Base-by-base conservation (phyloP, 495 filamentous ascomycete species). In the Ramalina intermedia region DNA sequence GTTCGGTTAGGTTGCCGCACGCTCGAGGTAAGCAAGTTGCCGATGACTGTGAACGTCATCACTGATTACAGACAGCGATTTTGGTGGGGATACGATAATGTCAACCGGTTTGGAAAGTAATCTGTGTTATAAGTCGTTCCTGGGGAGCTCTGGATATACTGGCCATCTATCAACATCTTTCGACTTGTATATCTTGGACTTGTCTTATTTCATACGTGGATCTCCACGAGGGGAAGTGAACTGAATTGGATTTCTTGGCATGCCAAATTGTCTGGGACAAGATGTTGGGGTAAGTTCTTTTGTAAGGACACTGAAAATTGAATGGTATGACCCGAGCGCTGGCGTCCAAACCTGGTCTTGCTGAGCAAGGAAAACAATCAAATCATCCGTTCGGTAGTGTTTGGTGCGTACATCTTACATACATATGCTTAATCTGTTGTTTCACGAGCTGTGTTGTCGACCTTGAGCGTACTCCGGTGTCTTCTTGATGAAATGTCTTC, bases 371-470 rank as follows among this genome's bases (percentile, higher is more conserved):
- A 41, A 41, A 41, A 33, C 3, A 33, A 33, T 7, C 16, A 17
- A 40, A 45, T 7, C 49, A 47, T 54, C 51, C 40, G 27, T 33
- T 29, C 49, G 45, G 51, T 36, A 12, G 48, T 46, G 51, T 49
- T 49, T 49, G 51, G 46, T 54, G 51, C 41, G 51, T 49, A 46
- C 45, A 46, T 54, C 36, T 54, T 39, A 54, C 35, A 49, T 43
- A 27, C 24, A 50, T 50, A 20, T 33, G 29, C 29, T 33, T 33
- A 33, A 7, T 33, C 29, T 33, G 29, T 11, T 13, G 12, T 33
- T 33, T 9, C 29, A 9, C 7, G 29, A 33, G 29, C 29, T 13
- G 2, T 9, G 29, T 13, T 13, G 29, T 33, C 29, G 29, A 33
- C 8, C 29, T 7, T 33, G 29, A 2, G 29, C 8, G 29, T 33